Evolutionary conservation across 176 grass and related monocot species (phyloP), one percentile per base, ranked within the genome.

Genomic region (Hyparrhenia diplandra): DNA sequence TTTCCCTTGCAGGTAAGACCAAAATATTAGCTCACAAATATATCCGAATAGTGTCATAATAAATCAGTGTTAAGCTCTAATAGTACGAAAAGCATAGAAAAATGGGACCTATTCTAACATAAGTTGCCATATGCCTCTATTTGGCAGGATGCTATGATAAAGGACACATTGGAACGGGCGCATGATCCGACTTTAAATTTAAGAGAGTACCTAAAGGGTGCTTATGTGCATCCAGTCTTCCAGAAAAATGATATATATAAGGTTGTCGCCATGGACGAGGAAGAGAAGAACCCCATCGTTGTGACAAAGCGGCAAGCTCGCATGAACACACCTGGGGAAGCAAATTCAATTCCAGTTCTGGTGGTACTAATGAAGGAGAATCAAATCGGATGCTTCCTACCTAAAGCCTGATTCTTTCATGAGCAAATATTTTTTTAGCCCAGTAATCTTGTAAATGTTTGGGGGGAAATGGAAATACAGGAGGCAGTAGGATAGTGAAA

Each of bases 81-180:
- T n/a, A 77, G 13, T 20, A 64, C 8, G 10, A 7, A 70, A 68
- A 80, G n/a, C 24, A 54, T 69, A 69, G 20, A 47, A 24, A 5
- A 66, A 25, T 49, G 21, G 4, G 77, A 67, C 41, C 63, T 67
- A 66, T 54, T 58, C 10, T 37, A n/a, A 40, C 46, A 13, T 80
- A 69, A 80, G 35, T 20, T 69, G 46, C 5, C 29, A 63, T 83
- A 49, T 11, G 9, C 17, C 36, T 46, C 28, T 28, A 73, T 66
- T 95, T 95, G 77, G 9, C 80, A 99, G 92, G 96, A 99, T 88
- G 96, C 96, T 63, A 92, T 95, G 88, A 92, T 99, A 70, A 99
- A 93, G 88, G 96, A 99, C 69, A 95, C 96, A 46, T 30, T 95
- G 71, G 92, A 99, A 88, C 79, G 59, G n/a, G 96, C 90, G 58